A percentile compares a stretch with the other conserved stretches of the same genome.
Conservation (phyloP, 225 moss, liverwort and hornwort genomes). For the Marchantia polymorpha region DNA sequence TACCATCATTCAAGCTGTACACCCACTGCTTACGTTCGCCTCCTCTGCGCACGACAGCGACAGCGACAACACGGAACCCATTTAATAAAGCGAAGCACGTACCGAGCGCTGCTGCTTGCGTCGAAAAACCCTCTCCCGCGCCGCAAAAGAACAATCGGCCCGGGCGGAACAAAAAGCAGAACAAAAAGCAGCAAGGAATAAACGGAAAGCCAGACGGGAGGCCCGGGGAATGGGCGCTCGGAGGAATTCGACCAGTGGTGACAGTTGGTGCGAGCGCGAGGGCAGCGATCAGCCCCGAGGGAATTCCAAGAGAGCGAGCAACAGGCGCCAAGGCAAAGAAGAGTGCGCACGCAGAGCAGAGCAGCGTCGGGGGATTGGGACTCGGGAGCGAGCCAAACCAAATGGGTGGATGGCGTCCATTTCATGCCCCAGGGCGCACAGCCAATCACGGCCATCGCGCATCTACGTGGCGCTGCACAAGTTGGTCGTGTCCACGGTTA, state of each 20-base stretch:
- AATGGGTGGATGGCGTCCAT: conserved; percentile 17
- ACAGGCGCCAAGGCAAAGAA: neutral
- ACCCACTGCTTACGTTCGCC: neutral
- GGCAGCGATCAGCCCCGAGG: neutral
- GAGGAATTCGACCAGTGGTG: neutral
- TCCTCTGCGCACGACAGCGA: neutral
- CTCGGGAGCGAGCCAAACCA: conserved; percentile 1
- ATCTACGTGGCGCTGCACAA: neutral
- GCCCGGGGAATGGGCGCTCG: neutral
- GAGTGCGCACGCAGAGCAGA: no score
- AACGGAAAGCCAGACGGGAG: neutral
- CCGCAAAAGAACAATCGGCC: neutral
- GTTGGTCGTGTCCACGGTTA: neutral
- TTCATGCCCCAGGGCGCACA: neutral
- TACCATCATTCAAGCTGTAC: neutral
- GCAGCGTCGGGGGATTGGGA: neutral
- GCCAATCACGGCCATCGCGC: neutral
- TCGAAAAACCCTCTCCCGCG: neutral
- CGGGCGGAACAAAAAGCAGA: neutral
- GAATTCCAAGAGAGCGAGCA: neutral
- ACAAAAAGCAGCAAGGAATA: no score
- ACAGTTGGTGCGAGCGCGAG: neutral
- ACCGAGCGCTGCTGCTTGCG: neutral
- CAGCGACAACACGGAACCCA: neutral
- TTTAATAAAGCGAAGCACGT: neutral